Percentiles rank a stretch among this genome's conserved stretches.
Conservation (phyloP, 139 green algal species). For the Pleodorina starrii region DNA sequence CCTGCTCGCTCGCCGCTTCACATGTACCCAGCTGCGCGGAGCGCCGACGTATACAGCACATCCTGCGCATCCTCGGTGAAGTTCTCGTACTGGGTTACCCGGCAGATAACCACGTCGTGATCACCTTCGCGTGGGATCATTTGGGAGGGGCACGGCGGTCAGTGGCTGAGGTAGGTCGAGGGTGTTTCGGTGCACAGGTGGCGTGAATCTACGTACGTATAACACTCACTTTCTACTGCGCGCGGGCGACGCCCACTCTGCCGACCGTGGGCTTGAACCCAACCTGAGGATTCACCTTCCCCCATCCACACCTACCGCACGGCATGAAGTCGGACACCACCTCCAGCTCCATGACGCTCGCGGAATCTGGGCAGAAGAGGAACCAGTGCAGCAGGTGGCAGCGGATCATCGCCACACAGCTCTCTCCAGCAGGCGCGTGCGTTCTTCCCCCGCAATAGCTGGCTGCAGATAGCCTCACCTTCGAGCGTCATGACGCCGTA, state of each 20-base stretch:
- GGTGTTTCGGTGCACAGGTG: too few species aligned
- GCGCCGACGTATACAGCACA: slow-evolving; percentile 62
- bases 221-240: too few species aligned
- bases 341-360: slow-evolving; percentile 67
- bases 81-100: slow-evolving; percentile 60
- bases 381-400: background rate
- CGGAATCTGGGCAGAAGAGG: slow-evolving; percentile 25
- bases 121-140: slow-evolving; percentile 66
- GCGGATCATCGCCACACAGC: too few species aligned
- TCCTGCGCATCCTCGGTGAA: background rate
- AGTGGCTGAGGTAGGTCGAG: too few species aligned
- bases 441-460: too few species aligned
- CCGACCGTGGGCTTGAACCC: too few species aligned
- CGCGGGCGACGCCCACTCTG: too few species aligned
- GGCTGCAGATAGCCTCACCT: slow-evolving; percentile 40
- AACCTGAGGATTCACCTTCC: too few species aligned
- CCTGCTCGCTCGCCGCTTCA: too few species aligned
- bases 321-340: slow-evolving; percentile 62
- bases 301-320: slow-evolving; percentile 28
- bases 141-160: too few species aligned
- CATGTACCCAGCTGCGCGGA: background rate
- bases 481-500: slow-evolving; percentile 53
- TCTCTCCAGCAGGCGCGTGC: too few species aligned
- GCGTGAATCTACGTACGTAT: too few species aligned
- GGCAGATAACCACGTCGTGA: slow-evolving; percentile 75